Base-by-base conservation (phyloP, 805 yeast species). In the Candida wancherniae region DNA sequence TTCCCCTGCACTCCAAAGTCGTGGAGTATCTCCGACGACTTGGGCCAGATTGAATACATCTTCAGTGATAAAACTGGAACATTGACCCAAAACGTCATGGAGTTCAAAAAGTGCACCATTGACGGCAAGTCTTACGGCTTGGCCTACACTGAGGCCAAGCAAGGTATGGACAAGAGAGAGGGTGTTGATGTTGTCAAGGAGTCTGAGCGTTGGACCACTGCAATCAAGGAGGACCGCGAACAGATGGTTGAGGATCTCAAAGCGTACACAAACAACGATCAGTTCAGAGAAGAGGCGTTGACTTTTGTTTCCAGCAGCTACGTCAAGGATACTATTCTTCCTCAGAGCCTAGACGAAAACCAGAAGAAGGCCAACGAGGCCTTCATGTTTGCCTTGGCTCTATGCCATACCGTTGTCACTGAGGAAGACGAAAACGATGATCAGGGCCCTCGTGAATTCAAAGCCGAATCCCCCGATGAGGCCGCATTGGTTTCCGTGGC, bases 11-110 rank as follows among this genome's bases (percentile, higher is more conserved):
- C 82, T 8, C 92, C 94, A 10, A 82, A 83, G 50, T 71, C 88
- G 0, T 84, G 94, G 94, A 80, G 75, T 50, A 83, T 84, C 25
- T 80, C 88, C 3, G 94, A 84, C 63, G 94, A 84, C 57, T 62
- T 84, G 46, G 94, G 94, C 19, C 94, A 84, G 55, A 79, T 84
- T 42, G 94, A 84, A 52, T 84, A 84, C 51, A 75, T 84, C 28
- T 84, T 84, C 55, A 78, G 86, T 58, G 94, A 83, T 58, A 83
- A 83, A 52, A 83, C 94, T 1, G 94, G 94, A 39, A 83, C 94
- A 1, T 58, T 83, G 47, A 83, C 94, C 1, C 92, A 83, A 52
- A 83, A 83, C 50, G 75, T 83, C 16, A 84, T 84, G 94, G 92
- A 84, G 51, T 83, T 80, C 56, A 84, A 82, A 45, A 84, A 83